phyloP scores from a whole-genome alignment of 176 grass and related monocot genomes.

The Eremochloa ophiuroides region DNA sequence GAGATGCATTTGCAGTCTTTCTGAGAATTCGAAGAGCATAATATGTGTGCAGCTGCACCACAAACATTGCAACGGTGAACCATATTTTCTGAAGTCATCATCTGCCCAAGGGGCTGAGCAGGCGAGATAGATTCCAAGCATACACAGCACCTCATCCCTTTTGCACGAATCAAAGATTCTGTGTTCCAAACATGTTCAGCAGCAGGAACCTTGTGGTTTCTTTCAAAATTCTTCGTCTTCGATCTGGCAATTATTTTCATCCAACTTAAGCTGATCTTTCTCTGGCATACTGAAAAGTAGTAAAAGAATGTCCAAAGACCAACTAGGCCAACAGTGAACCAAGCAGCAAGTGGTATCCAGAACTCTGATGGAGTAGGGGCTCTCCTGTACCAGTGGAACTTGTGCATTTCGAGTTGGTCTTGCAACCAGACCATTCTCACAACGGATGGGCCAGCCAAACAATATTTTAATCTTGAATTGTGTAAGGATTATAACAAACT shows the following conservation, averaged over 20 bases:
- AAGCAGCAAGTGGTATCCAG: conserved; percentile 44
- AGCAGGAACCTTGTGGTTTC: conserved; percentile 40
- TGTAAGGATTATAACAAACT: background rate
- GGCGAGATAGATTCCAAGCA: conserved; percentile 65
- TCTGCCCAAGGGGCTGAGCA: conserved; percentile 29
- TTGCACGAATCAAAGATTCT: conserved; percentile 42
- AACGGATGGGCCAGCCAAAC: background rate
- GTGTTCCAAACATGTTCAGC: conserved; percentile 61
- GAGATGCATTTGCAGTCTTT: conserved; percentile 84
- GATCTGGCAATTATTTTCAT: conserved; percentile 73
- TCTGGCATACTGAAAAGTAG: conserved; percentile 42
- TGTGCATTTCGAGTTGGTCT: conserved; percentile 26
- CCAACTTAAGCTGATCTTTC: conserved; percentile 60
- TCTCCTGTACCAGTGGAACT: conserved; percentile 6
- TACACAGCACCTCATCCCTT: conserved; percentile 66
- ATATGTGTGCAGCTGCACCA: conserved; percentile 61
- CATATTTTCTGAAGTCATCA: conserved; percentile 35
- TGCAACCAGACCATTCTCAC: conserved; percentile 29
- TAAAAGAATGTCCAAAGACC: conserved; percentile 47
- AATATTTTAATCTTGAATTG: background rate
- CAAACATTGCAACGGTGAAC: conserved; percentile 62
- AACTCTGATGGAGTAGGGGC: conserved; percentile 31
- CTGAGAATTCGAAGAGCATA: conserved; percentile 63
- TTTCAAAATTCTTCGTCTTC: conserved; percentile 50
- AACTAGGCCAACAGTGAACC: conserved; percentile 22